Percentiles rank a stretch among this genome's conserved stretches.
phyloP scores from a whole-genome alignment of 2,329 filamentous ascomycete species.

The Chaetomiaceae sp. region DNA sequence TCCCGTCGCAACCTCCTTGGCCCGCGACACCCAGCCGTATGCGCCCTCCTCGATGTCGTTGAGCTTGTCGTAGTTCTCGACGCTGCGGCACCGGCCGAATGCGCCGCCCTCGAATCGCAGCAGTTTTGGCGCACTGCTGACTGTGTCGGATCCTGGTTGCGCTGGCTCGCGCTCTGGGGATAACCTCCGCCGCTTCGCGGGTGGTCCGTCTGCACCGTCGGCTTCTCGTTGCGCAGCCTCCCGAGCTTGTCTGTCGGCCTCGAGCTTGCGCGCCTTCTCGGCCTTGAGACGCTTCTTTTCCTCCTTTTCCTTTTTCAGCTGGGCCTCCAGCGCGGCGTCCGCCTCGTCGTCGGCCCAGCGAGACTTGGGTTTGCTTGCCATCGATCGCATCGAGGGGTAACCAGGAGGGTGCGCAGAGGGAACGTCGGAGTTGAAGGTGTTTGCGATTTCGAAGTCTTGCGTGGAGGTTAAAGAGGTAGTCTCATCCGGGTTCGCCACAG shows the following conservation, averaged over 20 bases:
- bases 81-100: slow-evolving; percentile 69
- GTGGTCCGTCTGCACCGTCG: slow-evolving; percentile 38
- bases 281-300: slow-evolving; percentile 81
- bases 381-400: slow-evolving; percentile 41
- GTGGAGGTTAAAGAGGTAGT: no score
- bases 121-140: slow-evolving; percentile 46
- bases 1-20: slow-evolving; percentile 67
- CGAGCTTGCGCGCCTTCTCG: slow-evolving; percentile 69
- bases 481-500: no score
- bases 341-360: slow-evolving; percentile 86
- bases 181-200: slow-evolving; percentile 59
- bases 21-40: slow-evolving; percentile 90
- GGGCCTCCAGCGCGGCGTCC: slow-evolving; percentile 68
- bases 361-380: slow-evolving; percentile 63
- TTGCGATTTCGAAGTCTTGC: no score
- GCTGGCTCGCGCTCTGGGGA: slow-evolving; percentile 41
- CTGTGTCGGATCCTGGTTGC: slow-evolving; percentile 21
- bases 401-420: neutral
- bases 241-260: slow-evolving; percentile 41
- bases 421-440: neutral
- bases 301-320: slow-evolving; percentile 77
- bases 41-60: slow-evolving; percentile 98
- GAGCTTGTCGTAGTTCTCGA: slow-evolving; percentile 84
- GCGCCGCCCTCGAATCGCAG: slow-evolving; percentile 63
- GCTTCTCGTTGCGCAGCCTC: slow-evolving; percentile 30